These are phyloP conservation scores for Protea cynaroides DNA, from an alignment of 164 flowering plant species.

Conservation along the genomic window DNA sequence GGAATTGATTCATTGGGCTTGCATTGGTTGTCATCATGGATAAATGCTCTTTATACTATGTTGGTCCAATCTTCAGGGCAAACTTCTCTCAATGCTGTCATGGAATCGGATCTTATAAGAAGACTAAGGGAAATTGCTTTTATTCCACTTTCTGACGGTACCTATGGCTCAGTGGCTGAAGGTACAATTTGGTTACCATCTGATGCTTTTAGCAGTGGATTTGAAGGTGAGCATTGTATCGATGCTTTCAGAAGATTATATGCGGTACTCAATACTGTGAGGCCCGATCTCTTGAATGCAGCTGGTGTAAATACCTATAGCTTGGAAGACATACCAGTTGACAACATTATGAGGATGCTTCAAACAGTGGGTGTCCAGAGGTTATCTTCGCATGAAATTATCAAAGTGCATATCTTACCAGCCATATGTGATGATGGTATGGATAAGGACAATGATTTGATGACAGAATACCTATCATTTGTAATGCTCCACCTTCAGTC, in stretches of 20 bases:
- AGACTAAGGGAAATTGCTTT: slow-evolving; percentile 53
- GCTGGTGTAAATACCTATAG: slow-evolving; percentile 20
- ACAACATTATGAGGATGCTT: slow-evolving; percentile 47
- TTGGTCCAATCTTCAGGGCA: slow-evolving; percentile 27
- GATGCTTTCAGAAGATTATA: slow-evolving; percentile 55
- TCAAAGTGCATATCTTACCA: slow-evolving; percentile 63
- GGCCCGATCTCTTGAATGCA: slow-evolving; percentile 47
- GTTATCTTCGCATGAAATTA: slow-evolving; percentile 77
- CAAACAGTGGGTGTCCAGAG: slow-evolving; percentile 61
- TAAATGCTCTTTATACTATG: slow-evolving; percentile 48
- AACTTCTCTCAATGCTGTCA: slow-evolving; percentile 14
- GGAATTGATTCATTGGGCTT: slow-evolving; percentile 59
- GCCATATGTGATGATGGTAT: slow-evolving; percentile 37
- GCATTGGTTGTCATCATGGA: slow-evolving; percentile 67
- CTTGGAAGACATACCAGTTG: slow-evolving; percentile 21
- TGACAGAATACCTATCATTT: slow-evolving; percentile 71
- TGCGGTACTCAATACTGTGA: slow-evolving; percentile 65
- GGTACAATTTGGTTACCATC: slow-evolving; percentile 82
- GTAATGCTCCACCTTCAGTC: slow-evolving; percentile 77
- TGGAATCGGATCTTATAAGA: slow-evolving; percentile 33
- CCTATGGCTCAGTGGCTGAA: slow-evolving; percentile 53
- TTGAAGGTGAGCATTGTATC: slow-evolving; percentile 33
- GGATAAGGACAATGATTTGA: slow-evolving; percentile 33
- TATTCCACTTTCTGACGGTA: slow-evolving; percentile 91
- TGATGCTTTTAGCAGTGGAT: slow-evolving; percentile 30